Evolutionary conservation across 345 rosid species (phyloP), one percentile per base, ranked within the genome.

Genomic region (Rhodamnia rubescens): DNA sequence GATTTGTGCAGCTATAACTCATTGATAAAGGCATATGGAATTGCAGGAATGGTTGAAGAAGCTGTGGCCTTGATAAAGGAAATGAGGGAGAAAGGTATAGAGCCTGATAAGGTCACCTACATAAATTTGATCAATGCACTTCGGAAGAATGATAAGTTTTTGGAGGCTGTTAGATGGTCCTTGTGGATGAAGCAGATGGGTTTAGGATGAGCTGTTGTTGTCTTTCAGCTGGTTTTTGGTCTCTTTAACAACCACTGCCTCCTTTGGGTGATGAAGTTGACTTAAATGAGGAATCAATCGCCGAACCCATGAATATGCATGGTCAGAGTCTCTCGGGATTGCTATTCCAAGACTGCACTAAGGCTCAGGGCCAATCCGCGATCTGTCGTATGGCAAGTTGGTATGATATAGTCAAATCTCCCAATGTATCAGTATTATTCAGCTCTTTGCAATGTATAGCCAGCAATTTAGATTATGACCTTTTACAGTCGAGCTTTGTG

Each of bases 111-210:
- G 90, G 93, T 92, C 86, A 96, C 98, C 42, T 94, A 92, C 89
- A 87, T 87, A 88, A 95, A 93, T 94, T 54, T 96, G 91, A 91
- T 95, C 81, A 85, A 90, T 74, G 98, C 98, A 58, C 87, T 95
- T 87, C 93, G 85, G 58, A 94, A 85, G 90, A 96, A 96, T 86
- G 99, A 94, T 69, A 87, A 94, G 85, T 93, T 92, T 87, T 92
- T 96, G 86, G 98, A 96, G 89, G 98, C 99, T 89, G 90, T 95
- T 20, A 94, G 91, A 88, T 96, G 98, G 98, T 96, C 98, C 74
- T 92, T 96, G 93, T 95, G 99, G 98, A 92, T 94, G 96, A 96
- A 95, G 88, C 99, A 96, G 90, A 88, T 94, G 92, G 95, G 94
- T 85, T 54, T 82, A 69, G 80, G 80, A 32, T 69, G 24, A 69